These are phyloP conservation scores for Penicillium frequentans DNA, from an alignment of 2,329 filamentous ascomycete species.

Conservation along the genomic window DNA sequence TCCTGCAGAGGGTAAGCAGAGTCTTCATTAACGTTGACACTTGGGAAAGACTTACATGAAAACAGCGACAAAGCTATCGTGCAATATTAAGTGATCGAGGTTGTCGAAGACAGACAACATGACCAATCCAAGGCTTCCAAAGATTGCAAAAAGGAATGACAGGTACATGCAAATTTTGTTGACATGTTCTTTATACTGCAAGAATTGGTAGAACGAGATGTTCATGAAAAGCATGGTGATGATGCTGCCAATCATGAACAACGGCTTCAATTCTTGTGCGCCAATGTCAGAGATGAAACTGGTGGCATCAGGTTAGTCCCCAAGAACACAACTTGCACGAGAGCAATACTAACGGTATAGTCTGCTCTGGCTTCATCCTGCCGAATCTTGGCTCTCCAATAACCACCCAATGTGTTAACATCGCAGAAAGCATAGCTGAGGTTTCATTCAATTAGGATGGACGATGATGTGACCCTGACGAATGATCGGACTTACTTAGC, in stretches of 20 bases:
- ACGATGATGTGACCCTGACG: neutral
- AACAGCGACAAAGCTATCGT: slow-evolving; percentile 18
- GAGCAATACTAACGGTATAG: slow-evolving; percentile 14
- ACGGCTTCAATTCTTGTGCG: slow-evolving; percentile 15
- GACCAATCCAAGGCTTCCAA: slow-evolving; percentile 16
- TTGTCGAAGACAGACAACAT: slow-evolving; percentile 19
- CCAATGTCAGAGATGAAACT: slow-evolving; percentile 22
- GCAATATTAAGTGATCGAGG: slow-evolving; percentile 13
- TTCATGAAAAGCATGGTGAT: slow-evolving; percentile 17
- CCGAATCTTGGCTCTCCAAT: slow-evolving; percentile 17
- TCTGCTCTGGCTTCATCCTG: slow-evolving; percentile 19
- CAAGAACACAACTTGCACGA: neutral
- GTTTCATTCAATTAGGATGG: neutral
- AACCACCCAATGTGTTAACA: slow-evolving; percentile 18
- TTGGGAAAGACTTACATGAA: slow-evolving; percentile 14
- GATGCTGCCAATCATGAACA: slow-evolving; percentile 18
- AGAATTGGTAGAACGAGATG: slow-evolving; percentile 18
- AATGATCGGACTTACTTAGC: slow-evolving; percentile 11
- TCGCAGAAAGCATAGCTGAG: slow-evolving; percentile 15
- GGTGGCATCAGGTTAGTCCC: neutral
- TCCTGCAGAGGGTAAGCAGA: slow-evolving; percentile 10
- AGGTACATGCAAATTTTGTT: slow-evolving; percentile 14
- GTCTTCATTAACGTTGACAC: neutral
- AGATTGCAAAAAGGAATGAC: slow-evolving; percentile 16
- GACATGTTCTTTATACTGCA: slow-evolving; percentile 15